A percentile compares a stretch with the other conserved stretches of the same genome.
Evolutionary conservation across 2,329 filamentous ascomycete genomes (phyloP).

Genomic region (Cryphonectria japonica): DNA sequence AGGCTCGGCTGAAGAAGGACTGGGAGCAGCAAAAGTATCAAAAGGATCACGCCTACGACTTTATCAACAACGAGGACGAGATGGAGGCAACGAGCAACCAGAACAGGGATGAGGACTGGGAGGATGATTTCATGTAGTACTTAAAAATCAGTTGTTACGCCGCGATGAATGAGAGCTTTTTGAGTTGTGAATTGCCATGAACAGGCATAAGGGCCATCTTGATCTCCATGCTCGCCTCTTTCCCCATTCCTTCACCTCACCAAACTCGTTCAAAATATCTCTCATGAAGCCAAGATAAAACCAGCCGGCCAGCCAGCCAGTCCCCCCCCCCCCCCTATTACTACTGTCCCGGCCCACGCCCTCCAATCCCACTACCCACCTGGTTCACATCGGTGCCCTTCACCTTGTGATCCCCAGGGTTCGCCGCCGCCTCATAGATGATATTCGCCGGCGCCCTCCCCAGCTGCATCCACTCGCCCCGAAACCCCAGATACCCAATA

Average conservation of each 20-base stretch:
- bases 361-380: slow-evolving; percentile 59
- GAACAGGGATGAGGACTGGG: slow-evolving; percentile 74
- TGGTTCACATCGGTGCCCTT: slow-evolving; percentile 60
- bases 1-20: slow-evolving; percentile 74
- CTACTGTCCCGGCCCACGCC: slow-evolving; percentile 42
- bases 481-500: slow-evolving; percentile 86
- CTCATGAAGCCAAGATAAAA: too few relatives aligned
- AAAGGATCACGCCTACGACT: slow-evolving; percentile 97
- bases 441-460: slow-evolving; percentile 84
- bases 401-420: slow-evolving; percentile 81
- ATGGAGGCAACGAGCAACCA: slow-evolving; percentile 82
- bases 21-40: slow-evolving; percentile 89
- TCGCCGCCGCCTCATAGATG: slow-evolving; percentile 90
- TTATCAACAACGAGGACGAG: slow-evolving; percentile 83
- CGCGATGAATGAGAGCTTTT: too few relatives aligned
- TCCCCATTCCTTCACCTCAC: too few relatives aligned
- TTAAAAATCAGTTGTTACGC: background rate
- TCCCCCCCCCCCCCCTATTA: background rate
- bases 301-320: background rate
- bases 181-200: background rate
- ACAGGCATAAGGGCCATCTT: background rate
- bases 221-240: too few relatives aligned
- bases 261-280: too few relatives aligned
- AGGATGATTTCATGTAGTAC: slow-evolving; percentile 90
- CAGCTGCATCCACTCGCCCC: slow-evolving; percentile 89